Evolutionary conservation across 1,284 basidiomycete genomes (phyloP).

Genomic region (Naganishia cerealis): DNA sequence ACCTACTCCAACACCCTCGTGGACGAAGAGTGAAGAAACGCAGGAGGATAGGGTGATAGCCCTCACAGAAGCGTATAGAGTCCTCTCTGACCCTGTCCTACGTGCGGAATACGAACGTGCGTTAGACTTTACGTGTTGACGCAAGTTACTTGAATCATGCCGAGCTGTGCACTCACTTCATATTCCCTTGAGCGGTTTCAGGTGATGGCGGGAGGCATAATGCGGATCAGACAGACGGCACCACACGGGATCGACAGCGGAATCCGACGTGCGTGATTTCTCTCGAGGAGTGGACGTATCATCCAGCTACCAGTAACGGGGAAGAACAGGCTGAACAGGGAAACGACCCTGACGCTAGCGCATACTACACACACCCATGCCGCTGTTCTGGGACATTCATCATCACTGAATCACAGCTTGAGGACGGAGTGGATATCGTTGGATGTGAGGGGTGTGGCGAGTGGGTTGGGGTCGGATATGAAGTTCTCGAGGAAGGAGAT

Average conservation of each 20-base stretch:
- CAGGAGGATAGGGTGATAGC: constrained; percentile 39
- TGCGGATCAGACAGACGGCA: constrained; percentile 1
- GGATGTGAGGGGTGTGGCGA: constrained; percentile 56
- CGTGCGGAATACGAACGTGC: constrained; percentile 20
- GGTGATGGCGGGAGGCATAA: constrained; percentile 35
- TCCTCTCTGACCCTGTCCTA: constrained; percentile 40
- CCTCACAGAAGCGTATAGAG: constrained; percentile 51
- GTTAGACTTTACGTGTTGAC: not conserved
- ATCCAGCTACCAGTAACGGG: constrained; percentile 19
- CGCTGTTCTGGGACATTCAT: constrained; percentile 51
- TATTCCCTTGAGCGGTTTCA: not conserved
- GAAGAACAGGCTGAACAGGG: not conserved
- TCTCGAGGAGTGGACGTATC: constrained; percentile 45
- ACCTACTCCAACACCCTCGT: not conserved
- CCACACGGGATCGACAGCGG: constrained; percentile 10
- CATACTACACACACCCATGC: constrained; percentile 52
- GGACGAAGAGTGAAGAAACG: not conserved
- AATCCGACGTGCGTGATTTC: constrained; percentile 39
- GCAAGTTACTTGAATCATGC: not conserved
- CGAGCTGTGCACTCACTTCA: not conserved
- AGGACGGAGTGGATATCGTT: constrained; percentile 54
- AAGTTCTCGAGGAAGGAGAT: constrained; percentile 44
- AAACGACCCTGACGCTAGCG: constrained; percentile 33
- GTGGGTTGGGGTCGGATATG: constrained; percentile 54
- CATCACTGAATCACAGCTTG: constrained; percentile 52